Conservation (phyloP, 352 stramenopile genomes). For the Hyaloperonospora brassicae region DNA sequence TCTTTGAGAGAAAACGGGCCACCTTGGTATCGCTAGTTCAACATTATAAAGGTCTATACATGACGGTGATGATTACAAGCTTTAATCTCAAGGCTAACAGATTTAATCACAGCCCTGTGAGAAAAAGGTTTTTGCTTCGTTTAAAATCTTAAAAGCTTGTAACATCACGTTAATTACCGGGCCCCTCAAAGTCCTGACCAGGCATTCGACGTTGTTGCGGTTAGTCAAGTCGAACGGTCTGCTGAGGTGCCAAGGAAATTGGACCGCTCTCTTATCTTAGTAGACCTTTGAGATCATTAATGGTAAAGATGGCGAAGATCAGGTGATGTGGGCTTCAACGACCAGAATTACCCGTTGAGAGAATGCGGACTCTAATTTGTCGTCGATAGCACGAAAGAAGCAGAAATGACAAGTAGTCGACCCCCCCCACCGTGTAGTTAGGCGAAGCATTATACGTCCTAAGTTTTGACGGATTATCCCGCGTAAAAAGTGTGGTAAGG, state of each 20-base stretch:
- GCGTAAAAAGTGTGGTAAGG: background rate
- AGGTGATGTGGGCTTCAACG: constrained; percentile 7
- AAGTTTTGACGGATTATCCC: constrained; percentile 17
- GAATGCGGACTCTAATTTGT: background rate
- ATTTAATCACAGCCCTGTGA: constrained; percentile 11
- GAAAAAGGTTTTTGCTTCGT: constrained; percentile 7
- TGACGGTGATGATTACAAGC: too few relatives aligned
- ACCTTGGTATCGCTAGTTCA: background rate
- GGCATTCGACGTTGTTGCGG: background rate
- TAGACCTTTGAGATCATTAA: too few relatives aligned
- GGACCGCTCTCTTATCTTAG: too few relatives aligned
- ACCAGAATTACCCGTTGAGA: background rate
- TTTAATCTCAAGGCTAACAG: constrained; percentile 10
- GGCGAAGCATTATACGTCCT: constrained; percentile 4
- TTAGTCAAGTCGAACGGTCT: too few relatives aligned
- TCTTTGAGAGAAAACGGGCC: background rate
- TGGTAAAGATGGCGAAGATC: constrained; percentile 8
- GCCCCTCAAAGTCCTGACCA: constrained; percentile 3
- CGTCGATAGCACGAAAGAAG: too few relatives aligned
- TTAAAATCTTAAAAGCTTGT: constrained; percentile 2
- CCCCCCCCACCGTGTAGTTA: background rate
- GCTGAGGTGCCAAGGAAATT: background rate
- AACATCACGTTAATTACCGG: constrained; percentile 7
- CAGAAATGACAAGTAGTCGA: background rate
- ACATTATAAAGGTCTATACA: background rate